These are phyloP conservation scores for Gossypium trilobum DNA, from an alignment of 441 rosid genomes.

Conservation along the genomic window DNA sequence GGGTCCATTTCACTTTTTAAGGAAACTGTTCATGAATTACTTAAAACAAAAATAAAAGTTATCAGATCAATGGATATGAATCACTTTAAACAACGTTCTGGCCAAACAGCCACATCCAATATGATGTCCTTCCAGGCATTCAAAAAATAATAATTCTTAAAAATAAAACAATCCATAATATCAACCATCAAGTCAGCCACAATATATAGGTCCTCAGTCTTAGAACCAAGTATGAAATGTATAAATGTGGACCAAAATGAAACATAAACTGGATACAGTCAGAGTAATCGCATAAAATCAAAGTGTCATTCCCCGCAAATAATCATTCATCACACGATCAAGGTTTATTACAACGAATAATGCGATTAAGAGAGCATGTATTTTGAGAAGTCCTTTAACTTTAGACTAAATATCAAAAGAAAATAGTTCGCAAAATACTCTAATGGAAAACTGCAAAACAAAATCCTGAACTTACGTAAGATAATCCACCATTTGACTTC, in stretches of 20 bases:
- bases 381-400: not conserved
- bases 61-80: not conserved
- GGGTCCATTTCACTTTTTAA: not conserved
- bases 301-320: not conserved
- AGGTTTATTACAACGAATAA: not conserved
- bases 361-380: not conserved
- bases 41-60: not conserved
- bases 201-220: not conserved
- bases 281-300: not conserved
- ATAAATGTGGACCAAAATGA: not conserved
- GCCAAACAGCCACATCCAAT: not conserved
- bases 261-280: not conserved
- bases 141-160: not conserved
- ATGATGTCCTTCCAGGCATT: not conserved
- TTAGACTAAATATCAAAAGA: not conserved
- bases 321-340: not conserved
- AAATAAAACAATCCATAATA: not conserved
- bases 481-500: conserved; percentile 71
- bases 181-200: not conserved
- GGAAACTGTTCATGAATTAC: not conserved
- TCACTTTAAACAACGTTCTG: not conserved
- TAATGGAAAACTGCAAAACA: not conserved
- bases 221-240: not conserved
- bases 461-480: conserved; percentile 53
- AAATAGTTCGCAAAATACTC: not conserved